These are phyloP conservation scores for Tilletia indica DNA, from an alignment of 1,284 basidiomycete species.

Conservation along the genomic window DNA sequence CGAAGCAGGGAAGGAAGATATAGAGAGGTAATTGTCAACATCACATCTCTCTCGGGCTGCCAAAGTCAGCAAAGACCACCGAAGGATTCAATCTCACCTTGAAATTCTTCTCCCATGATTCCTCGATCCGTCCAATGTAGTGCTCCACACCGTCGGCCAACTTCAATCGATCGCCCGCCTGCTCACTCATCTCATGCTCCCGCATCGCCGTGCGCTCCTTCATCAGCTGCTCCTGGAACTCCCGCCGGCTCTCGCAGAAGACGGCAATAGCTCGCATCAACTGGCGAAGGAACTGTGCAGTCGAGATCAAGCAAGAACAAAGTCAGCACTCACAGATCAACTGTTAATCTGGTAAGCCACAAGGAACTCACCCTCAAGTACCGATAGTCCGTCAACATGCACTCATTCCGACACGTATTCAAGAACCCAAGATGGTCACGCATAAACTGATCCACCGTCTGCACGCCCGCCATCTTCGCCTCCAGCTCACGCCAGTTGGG, in stretches of 20 bases:
- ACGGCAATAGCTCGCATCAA: conserved; percentile 42
- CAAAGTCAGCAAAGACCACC: too few relatives aligned
- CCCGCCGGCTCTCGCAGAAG: conserved; percentile 42
- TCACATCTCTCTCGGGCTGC: background rate
- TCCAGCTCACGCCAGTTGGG: conserved; percentile 52
- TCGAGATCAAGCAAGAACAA: background rate
- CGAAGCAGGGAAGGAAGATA: background rate
- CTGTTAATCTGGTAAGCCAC: background rate
- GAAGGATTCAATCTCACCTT: conserved; percentile 23
- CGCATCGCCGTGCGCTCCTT: conserved; percentile 37
- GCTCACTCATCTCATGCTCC: conserved; percentile 26
- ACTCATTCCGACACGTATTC: conserved; percentile 50
- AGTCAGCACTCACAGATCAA: background rate
- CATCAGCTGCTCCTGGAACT: conserved; percentile 45
- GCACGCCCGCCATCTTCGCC: conserved; percentile 39
- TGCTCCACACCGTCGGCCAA: conserved; percentile 24
- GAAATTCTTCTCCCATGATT: conserved; percentile 42
- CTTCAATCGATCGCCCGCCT: conserved; percentile 14
- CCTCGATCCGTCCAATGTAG: conserved; percentile 37
- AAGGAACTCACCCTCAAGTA: conserved; percentile 36
- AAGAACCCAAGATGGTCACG: conserved; percentile 53
- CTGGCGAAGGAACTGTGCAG: conserved; percentile 34
- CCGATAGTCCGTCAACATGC: conserved; percentile 52
- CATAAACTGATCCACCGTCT: conserved; percentile 54
- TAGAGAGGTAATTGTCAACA: background rate